A percentile compares a stretch with the other conserved stretches of the same genome.
These are phyloP conservation scores for Malassezia dermatis DNA, from an alignment of 1,284 basidiomycete genomes.

Conservation along the genomic window DNA sequence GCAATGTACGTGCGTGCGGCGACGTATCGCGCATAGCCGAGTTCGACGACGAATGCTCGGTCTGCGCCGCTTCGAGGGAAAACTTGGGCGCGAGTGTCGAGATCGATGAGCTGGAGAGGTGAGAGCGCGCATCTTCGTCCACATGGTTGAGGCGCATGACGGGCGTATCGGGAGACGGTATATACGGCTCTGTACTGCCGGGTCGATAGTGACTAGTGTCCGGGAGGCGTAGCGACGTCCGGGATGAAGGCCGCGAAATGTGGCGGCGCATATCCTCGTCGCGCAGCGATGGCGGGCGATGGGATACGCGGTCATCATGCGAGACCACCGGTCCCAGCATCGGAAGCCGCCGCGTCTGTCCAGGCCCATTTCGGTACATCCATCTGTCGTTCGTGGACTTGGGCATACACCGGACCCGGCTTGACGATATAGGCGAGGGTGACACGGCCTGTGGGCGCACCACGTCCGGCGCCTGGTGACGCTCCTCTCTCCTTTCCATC, in stretches of 20 bases:
- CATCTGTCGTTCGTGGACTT: conserved; percentile 29
- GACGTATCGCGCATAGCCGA: not conserved
- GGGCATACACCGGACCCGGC: conserved; percentile 15
- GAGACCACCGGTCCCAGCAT: conserved; percentile 3
- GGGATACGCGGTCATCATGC: not conserved
- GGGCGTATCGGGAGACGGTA: not conserved
- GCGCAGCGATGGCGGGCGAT: not conserved
- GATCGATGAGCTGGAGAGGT: not conserved
- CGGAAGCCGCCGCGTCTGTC: conserved; percentile 10
- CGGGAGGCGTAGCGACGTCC: not conserved
- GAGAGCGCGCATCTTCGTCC: conserved; percentile 6
- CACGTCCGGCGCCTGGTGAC: not conserved
- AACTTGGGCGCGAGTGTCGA: not conserved
- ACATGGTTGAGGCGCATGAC: not conserved
- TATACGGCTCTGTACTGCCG: not conserved
- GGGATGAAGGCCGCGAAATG: conserved; percentile 9
- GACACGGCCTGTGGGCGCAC: not conserved
- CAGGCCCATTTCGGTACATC: conserved; percentile 42
- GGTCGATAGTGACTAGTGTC: not conserved
- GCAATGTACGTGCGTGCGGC: not conserved
- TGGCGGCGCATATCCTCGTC: conserved; percentile 4
- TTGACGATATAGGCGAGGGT: not conserved
- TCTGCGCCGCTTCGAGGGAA: not conserved
- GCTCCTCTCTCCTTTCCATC: not conserved
- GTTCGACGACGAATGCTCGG: not conserved